These are phyloP conservation scores for Athelia psychrophila DNA, from an alignment of 1,284 basidiomycete genomes.

Conservation along the genomic window DNA sequence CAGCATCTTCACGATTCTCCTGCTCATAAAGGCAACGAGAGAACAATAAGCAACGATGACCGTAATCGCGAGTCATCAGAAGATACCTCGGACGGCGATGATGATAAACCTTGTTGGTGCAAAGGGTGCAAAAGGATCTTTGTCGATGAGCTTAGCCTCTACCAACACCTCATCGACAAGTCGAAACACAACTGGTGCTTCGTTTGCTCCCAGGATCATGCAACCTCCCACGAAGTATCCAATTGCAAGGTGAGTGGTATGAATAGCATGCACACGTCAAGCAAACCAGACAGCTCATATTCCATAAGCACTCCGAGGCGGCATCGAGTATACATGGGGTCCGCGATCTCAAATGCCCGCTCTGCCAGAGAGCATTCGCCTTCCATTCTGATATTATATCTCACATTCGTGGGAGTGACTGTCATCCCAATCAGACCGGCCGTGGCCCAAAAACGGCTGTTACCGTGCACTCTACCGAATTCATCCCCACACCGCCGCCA, in stretches of 20 bases:
- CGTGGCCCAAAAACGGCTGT: no score
- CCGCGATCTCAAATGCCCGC: not conserved
- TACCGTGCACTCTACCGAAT: no score
- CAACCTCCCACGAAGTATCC: no score
- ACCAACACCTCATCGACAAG: not conserved
- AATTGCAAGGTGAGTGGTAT: no score
- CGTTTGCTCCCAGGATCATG: not conserved
- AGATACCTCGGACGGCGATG: not conserved
- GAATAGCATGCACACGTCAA: no score
- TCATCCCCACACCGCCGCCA: no score
- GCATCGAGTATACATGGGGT: not conserved
- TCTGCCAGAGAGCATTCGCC: not conserved
- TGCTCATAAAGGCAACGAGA: not conserved
- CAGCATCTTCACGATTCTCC: not conserved
- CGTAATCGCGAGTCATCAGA: not conserved
- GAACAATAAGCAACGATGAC: not conserved
- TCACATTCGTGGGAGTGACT: no score
- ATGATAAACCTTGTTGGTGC: not conserved
- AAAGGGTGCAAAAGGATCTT: not conserved
- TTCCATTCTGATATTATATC: no score
- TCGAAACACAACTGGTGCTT: slow-evolving; percentile 1
- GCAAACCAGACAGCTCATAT: no score
- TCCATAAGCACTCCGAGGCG: not conserved
- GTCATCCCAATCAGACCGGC: no score
- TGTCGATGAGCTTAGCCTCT: not conserved